phyloP scores from a whole-genome alignment of 1,284 basidiomycete genomes.

The Cryptococcus neoformans region DNA sequence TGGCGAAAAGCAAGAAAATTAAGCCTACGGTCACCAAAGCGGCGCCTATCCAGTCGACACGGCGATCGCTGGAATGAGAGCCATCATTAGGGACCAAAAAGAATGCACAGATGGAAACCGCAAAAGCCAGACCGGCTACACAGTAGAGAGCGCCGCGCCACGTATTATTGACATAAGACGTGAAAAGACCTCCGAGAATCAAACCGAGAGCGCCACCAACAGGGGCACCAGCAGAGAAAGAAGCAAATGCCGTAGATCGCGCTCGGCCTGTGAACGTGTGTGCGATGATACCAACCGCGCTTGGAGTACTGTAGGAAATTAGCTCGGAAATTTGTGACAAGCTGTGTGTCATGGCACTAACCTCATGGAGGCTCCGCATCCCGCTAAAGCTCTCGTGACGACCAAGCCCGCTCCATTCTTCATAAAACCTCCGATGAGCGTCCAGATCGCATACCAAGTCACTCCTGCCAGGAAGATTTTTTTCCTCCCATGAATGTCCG shows the following conservation, averaged over 20 bases:
- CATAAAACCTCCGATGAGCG: conserved; percentile 44
- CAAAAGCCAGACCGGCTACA: conserved; percentile 55
- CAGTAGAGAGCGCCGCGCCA: conserved; percentile 64
- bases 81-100: conserved; percentile 58
- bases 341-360: conserved; percentile 6
- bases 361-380: conserved; percentile 33
- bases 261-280: conserved; percentile 41
- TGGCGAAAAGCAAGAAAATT: conserved; percentile 69
- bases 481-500: conserved; percentile 69
- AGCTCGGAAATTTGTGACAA: background rate
- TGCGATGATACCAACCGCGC: conserved; percentile 29
- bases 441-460: conserved; percentile 46
- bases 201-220: conserved; percentile 69
- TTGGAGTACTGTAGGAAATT: conserved; percentile 28
- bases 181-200: conserved; percentile 66
- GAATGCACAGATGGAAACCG: conserved; percentile 56
- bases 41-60: conserved; percentile 81
- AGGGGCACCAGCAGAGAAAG: conserved; percentile 70
- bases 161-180: conserved; percentile 56
- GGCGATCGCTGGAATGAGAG: conserved; percentile 50
- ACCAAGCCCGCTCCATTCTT: conserved; percentile 31
- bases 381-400: conserved; percentile 36
- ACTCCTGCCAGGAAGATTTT: conserved; percentile 60
- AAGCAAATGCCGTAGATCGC: conserved; percentile 60
- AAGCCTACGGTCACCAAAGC: conserved; percentile 69